A percentile compares a stretch with the other conserved stretches of the same genome.
Evolutionary conservation across 805 yeast genomes (phyloP).

Genomic region (Tetrapisispora phaffii): DNA sequence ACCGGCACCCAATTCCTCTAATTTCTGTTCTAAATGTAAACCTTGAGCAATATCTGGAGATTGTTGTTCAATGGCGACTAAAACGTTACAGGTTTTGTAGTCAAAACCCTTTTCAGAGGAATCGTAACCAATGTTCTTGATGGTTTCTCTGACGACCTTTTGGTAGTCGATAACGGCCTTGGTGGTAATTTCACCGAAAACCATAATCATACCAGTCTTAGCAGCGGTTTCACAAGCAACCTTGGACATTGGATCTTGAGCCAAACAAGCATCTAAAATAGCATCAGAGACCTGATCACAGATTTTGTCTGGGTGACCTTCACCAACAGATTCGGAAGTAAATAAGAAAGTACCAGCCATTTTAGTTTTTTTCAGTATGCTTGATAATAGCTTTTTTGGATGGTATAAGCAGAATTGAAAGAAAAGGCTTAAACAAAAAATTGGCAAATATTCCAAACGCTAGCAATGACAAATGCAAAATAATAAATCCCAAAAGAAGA

Average conservation of each 20-base stretch:
- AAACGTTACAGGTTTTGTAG: slow-evolving; percentile 97
- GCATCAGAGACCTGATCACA: slow-evolving; percentile 99
- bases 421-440: neutral
- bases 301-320: slow-evolving; percentile 90
- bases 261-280: slow-evolving; percentile 92
- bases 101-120: slow-evolving; percentile 93
- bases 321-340: slow-evolving; percentile 88
- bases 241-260: slow-evolving; percentile 92
- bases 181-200: slow-evolving; percentile 98
- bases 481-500: neutral
- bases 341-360: slow-evolving; percentile 42
- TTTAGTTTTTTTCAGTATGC: neutral
- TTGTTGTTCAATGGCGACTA: slow-evolving; percentile 98
- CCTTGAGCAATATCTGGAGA: slow-evolving; percentile 99
- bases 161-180: slow-evolving; percentile 92
- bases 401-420: too few relatives aligned
- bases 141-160: slow-evolving; percentile 94
- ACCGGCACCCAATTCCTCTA: slow-evolving; percentile 99
- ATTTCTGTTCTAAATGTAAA: slow-evolving; percentile 89
- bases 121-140: slow-evolving; percentile 97
- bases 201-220: slow-evolving; percentile 99
- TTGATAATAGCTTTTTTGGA: neutral
- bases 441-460: neutral
- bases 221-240: slow-evolving; percentile 99
- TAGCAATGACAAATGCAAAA: neutral